Evolutionary conservation across 225 moss, liverwort and hornwort genomes (phyloP).

Genomic region (Ulota crispa): DNA sequence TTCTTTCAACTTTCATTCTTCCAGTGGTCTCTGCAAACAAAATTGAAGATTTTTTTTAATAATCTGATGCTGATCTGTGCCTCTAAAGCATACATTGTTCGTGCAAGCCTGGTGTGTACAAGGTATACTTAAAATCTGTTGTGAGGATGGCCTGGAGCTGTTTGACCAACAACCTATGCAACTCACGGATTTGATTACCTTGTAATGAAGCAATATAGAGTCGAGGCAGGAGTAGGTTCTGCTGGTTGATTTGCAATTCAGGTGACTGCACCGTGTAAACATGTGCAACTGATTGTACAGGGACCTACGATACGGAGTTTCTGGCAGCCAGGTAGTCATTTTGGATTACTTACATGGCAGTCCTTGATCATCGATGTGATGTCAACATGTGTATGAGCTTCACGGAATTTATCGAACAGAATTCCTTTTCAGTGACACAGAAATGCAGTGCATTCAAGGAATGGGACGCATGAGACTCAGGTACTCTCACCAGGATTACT

Average conservation of each 20-base stretch:
- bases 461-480: too few relatives aligned
- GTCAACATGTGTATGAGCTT: neutral
- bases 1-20: too few relatives aligned
- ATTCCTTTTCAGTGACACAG: neutral
- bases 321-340: conserved; percentile 3
- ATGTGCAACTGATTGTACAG: neutral
- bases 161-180: too few relatives aligned
- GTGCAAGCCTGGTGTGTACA: neutral
- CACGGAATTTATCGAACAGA: neutral
- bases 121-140: too few relatives aligned
- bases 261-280: neutral
- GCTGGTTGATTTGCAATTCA: neutral
- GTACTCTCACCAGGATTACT: neutral
- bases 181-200: neutral
- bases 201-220: neutral
- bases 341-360: neutral
- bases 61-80: neutral
- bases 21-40: too few relatives aligned
- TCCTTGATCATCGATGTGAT: neutral
- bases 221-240: neutral
- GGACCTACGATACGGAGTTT: conserved; percentile 10
- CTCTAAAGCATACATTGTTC: neutral
- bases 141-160: neutral
- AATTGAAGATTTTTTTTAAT: too few relatives aligned
- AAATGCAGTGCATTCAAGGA: neutral